A percentile compares a stretch with the other conserved stretches of the same genome.
Evolutionary conservation across 2,329 filamentous ascomycete species (phyloP).

Genomic region (Fusarium haematococcum): DNA sequence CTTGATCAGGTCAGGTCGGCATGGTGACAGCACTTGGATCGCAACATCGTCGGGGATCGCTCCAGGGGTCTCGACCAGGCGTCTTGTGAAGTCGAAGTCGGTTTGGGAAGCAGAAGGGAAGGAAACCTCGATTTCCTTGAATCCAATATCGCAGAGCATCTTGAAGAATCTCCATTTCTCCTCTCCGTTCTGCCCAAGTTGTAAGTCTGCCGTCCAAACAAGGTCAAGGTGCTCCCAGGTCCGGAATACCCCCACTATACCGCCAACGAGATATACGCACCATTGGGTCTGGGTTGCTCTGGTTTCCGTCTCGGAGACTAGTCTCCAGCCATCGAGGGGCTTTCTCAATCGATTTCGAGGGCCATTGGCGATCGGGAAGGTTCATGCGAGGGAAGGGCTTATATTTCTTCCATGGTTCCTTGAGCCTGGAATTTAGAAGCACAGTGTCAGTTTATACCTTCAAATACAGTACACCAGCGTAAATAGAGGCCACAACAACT

Average conservation of each 20-base stretch:
- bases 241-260: neutral
- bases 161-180: conserved; percentile 97
- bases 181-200: conserved; percentile 77
- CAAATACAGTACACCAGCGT: neutral
- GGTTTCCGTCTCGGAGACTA: neutral
- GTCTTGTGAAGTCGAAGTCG: conserved; percentile 94
- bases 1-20: conserved; percentile 62
- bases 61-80: conserved; percentile 73
- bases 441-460: neutral
- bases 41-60: conserved; percentile 58
- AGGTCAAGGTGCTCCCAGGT: neutral
- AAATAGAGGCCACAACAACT: neutral
- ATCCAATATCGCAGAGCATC: conserved; percentile 91
- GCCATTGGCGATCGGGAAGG: neutral
- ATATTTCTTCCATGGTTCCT: neutral
- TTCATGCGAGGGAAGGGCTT: neutral
- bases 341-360: neutral
- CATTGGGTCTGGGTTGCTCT: neutral
- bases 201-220: neutral
- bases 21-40: neutral
- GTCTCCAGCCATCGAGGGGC: neutral
- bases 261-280: neutral
- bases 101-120: conserved; percentile 95
- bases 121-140: conserved; percentile 97
- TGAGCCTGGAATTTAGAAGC: neutral